Conservation (phyloP, 1,139 yeast genomes). For the Saccharomyces hybrid region DNA sequence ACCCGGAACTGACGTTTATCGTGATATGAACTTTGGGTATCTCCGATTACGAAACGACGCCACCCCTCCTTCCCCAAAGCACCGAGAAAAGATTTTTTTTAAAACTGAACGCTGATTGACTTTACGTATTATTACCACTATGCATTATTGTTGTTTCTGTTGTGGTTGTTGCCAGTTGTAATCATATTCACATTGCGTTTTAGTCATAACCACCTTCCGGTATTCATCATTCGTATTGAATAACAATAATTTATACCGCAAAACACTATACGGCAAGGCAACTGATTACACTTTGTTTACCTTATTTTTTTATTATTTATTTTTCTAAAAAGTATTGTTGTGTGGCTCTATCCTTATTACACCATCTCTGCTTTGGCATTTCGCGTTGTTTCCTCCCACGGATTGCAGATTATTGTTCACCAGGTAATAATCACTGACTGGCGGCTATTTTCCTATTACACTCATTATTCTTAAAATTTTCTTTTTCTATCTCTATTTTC, state of each 20-base stretch:
- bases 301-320: neutral
- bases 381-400: neutral
- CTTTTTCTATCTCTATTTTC: neutral
- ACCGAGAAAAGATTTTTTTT: neutral
- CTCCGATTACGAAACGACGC: conserved; percentile 1
- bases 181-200: neutral
- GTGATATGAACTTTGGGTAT: neutral
- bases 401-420: neutral
- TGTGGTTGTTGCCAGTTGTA: neutral
- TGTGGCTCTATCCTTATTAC: neutral
- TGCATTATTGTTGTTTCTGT: neutral
- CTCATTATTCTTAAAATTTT: neutral
- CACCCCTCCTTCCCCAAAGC: neutral
- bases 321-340: neutral
- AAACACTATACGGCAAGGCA: neutral
- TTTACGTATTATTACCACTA: neutral
- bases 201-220: neutral
- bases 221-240: neutral
- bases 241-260: neutral
- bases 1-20: neutral
- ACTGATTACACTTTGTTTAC: neutral
- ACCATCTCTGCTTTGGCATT: neutral
- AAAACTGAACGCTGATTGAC: neutral
- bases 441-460: neutral
- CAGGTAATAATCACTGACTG: neutral